phyloP scores from a whole-genome alignment of 495 filamentous ascomycete species.

The Haplographium delicatum region DNA sequence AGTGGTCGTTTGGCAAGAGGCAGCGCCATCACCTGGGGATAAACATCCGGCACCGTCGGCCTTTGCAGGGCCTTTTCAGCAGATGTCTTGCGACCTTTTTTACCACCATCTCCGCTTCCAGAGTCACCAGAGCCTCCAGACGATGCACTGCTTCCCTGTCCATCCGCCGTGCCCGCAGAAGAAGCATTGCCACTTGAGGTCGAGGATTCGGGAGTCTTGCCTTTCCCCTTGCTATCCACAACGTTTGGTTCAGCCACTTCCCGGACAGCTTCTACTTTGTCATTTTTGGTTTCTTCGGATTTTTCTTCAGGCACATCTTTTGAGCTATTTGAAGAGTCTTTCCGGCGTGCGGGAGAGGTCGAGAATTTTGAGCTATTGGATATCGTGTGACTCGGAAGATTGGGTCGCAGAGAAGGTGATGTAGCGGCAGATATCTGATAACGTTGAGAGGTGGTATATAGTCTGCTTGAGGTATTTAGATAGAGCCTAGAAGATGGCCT shows the following conservation, averaged over 20 bases:
- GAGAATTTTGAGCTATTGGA: slow-evolving; percentile 17
- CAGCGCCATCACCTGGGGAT: slow-evolving; percentile 97
- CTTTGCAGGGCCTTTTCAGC: slow-evolving; percentile 76
- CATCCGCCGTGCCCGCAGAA: slow-evolving; percentile 39
- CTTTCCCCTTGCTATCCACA: slow-evolving; percentile 31
- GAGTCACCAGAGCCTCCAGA: slow-evolving; percentile 39
- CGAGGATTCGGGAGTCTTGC: slow-evolving; percentile 17
- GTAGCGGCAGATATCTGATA: slow-evolving; percentile 3
- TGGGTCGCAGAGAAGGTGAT: slow-evolving; percentile 11
- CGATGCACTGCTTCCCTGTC: slow-evolving; percentile 37
- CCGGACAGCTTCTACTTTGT: slow-evolving; percentile 42
- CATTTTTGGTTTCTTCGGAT: slow-evolving; percentile 40
- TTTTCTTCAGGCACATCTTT: slow-evolving; percentile 42
- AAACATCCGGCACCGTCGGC: slow-evolving; percentile 84
- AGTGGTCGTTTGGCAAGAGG: slow-evolving; percentile 94
- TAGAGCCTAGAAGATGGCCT: slow-evolving; percentile 11
- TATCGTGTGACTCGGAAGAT: neutral
- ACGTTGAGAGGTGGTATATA: slow-evolving; percentile 15
- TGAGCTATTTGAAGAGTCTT: slow-evolving; percentile 19
- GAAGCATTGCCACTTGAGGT: slow-evolving; percentile 30
- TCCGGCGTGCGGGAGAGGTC: slow-evolving; percentile 21
- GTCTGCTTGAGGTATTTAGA: slow-evolving; percentile 12
- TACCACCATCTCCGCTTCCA: slow-evolving; percentile 42
- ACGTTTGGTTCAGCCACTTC: slow-evolving; percentile 36
- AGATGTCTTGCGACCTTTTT: slow-evolving; percentile 56